These are phyloP conservation scores for Apiotrichum domesticum DNA, from an alignment of 1,284 basidiomycete genomes.

Conservation along the genomic window DNA sequence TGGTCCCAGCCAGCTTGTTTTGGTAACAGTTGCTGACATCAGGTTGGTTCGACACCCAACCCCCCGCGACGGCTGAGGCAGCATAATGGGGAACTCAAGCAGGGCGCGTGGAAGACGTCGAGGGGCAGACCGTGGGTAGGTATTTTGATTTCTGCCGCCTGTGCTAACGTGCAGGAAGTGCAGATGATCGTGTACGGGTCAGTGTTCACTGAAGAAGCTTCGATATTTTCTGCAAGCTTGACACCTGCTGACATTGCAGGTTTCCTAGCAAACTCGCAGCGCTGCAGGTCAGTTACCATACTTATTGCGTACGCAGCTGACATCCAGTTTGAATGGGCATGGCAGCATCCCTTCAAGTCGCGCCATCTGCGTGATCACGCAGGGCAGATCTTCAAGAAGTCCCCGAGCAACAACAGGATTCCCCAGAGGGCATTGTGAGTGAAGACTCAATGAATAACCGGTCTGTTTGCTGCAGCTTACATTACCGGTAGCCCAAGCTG, in stretches of 20 bases:
- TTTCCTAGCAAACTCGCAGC: constrained; percentile 81
- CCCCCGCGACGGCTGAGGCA: constrained; percentile 73
- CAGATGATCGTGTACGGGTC: constrained; percentile 72
- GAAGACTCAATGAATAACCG: neutral
- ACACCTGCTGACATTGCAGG: constrained; percentile 33
- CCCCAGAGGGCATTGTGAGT: constrained; percentile 38
- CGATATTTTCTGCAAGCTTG: constrained; percentile 1
- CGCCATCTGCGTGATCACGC: constrained; percentile 42
- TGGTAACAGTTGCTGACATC: constrained; percentile 31
- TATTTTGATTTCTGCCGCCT: neutral
- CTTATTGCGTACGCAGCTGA: neutral
- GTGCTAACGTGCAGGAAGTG: constrained; percentile 51
- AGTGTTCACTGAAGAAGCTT: neutral
- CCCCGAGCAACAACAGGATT: constrained; percentile 33
- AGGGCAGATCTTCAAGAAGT: constrained; percentile 31
- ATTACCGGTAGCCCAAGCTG: neutral
- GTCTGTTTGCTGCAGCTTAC: neutral
- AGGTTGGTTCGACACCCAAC: constrained; percentile 77
- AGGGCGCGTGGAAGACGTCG: constrained; percentile 70
- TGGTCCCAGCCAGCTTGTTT: neutral
- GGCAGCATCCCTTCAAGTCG: constrained; percentile 63
- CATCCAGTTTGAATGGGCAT: constrained; percentile 81
- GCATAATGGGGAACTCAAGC: constrained; percentile 73
- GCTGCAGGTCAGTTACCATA: constrained; percentile 47
- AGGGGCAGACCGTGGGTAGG: constrained; percentile 64